Conservation (phyloP, 805 yeast species). For the Candida taoyuanica region DNA sequence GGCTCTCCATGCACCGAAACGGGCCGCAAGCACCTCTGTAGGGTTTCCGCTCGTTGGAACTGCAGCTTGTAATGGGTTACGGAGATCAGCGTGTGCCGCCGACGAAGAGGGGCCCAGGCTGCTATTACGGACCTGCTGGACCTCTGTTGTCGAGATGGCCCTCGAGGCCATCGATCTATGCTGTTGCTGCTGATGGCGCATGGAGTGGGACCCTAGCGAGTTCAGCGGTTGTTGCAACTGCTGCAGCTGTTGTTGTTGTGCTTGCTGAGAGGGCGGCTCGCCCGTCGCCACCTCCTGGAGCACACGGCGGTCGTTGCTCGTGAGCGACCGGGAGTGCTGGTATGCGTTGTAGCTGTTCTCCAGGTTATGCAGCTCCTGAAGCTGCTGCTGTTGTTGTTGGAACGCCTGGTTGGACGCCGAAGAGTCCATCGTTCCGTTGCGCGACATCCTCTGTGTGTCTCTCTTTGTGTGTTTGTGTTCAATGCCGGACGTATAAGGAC, state of each 20-base stretch:
- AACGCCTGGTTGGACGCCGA: constrained; percentile 34
- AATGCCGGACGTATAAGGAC: too few species aligned
- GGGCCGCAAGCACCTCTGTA: constrained; percentile 76
- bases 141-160: constrained; percentile 2
- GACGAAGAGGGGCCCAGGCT: constrained; percentile 4
- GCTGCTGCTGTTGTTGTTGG: constrained; percentile 42
- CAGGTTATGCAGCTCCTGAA: constrained; percentile 41
- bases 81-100: constrained; percentile 31
- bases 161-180: constrained; percentile 6
- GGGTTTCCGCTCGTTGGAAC: constrained; percentile 68
- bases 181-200: constrained; percentile 4
- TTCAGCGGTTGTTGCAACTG: constrained; percentile 8
- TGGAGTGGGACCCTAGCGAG: constrained; percentile 8
- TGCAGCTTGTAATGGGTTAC: constrained; percentile 43
- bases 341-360: constrained; percentile 34
- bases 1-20: constrained; percentile 85
- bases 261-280: constrained; percentile 9
- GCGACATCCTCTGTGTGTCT: constrained; percentile 30
- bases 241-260: constrained; percentile 16
- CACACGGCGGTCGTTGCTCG: constrained; percentile 30
- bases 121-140: constrained; percentile 4
- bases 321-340: constrained; percentile 40
- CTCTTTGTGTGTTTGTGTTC: too few species aligned
- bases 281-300: constrained; percentile 14
- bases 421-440: constrained; percentile 35